phyloP scores from a whole-genome alignment of 2,329 filamentous ascomycete species.

The Apiospora arundinis region DNA sequence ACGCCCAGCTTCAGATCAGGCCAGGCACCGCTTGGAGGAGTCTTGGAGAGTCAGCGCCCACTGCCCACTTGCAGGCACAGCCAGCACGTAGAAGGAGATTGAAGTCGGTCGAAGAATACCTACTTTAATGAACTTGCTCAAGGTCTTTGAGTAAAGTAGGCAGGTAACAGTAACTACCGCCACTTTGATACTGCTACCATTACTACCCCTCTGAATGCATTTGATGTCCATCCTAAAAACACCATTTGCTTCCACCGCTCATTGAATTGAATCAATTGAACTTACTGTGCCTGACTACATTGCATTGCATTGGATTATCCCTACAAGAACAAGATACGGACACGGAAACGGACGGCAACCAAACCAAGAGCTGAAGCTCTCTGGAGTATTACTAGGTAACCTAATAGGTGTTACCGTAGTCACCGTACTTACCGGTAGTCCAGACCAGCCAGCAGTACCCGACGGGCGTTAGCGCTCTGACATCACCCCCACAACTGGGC shows the following conservation, averaged over 20 bases:
- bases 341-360: too few species aligned
- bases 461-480: slow-evolving; percentile 32
- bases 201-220: neutral
- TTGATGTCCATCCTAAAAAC: too few species aligned
- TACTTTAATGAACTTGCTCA: neutral
- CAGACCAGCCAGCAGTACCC: neutral
- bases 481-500: slow-evolving; percentile 36
- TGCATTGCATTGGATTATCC: neutral
- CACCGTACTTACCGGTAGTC: neutral
- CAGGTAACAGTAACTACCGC: neutral
- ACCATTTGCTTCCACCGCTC: too few species aligned
- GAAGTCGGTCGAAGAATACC: slow-evolving; percentile 1
- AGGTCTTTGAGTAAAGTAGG: neutral
- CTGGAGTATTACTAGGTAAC: neutral
- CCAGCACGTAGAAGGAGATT: neutral
- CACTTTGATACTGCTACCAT: too few species aligned
- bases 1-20: slow-evolving; percentile 4
- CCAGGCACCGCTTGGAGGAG: slow-evolving; percentile 1
- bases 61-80: neutral
- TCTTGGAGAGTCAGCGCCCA: neutral
- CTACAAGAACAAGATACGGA: too few species aligned
- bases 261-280: too few species aligned
- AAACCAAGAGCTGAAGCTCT: slow-evolving; percentile 11
- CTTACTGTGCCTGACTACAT: too few species aligned
- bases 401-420: too few species aligned